phyloP scores from a whole-genome alignment of 345 rosid genomes.

The Cochlearia excelsa region DNA sequence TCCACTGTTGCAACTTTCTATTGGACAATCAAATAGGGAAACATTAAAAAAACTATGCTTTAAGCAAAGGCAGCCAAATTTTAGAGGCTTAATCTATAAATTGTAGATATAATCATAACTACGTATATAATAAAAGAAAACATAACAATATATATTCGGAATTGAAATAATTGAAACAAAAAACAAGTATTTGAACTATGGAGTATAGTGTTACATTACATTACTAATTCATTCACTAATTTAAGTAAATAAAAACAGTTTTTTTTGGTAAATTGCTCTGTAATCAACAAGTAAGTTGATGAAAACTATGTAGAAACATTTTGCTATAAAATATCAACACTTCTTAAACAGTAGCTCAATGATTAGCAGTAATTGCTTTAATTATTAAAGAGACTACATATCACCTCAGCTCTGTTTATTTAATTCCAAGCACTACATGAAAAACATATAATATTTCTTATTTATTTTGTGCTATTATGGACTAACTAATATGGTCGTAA shows the following conservation, averaged over 20 bases:
- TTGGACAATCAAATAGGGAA: background rate
- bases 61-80: slow-evolving; percentile 8
- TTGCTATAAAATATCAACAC: slow-evolving; percentile 1
- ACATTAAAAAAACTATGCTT: background rate
- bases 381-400: slow-evolving; percentile 17
- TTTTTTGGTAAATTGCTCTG: too few relatives aligned
- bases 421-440: slow-evolving; percentile 7
- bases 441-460: background rate
- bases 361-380: slow-evolving; percentile 10
- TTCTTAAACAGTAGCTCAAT: slow-evolving; percentile 23
- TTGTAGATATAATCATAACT: slow-evolving; percentile 1
- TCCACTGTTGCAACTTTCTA: background rate
- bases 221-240: too few relatives aligned
- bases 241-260: too few relatives aligned
- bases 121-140: slow-evolving; percentile 1
- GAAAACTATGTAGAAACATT: background rate
- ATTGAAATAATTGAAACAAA: too few relatives aligned
- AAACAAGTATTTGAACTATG: too few relatives aligned
- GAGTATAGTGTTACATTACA: too few relatives aligned
- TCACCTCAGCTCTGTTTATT: slow-evolving; percentile 21
- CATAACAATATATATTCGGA: background rate
- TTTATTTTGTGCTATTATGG: background rate
- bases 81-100: background rate
- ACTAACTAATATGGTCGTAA: slow-evolving; percentile 5
- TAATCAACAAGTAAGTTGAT: background rate